phyloP scores from a whole-genome alignment of 1,139 yeast genomes.

The Saccharomycopsis hybrid region DNA sequence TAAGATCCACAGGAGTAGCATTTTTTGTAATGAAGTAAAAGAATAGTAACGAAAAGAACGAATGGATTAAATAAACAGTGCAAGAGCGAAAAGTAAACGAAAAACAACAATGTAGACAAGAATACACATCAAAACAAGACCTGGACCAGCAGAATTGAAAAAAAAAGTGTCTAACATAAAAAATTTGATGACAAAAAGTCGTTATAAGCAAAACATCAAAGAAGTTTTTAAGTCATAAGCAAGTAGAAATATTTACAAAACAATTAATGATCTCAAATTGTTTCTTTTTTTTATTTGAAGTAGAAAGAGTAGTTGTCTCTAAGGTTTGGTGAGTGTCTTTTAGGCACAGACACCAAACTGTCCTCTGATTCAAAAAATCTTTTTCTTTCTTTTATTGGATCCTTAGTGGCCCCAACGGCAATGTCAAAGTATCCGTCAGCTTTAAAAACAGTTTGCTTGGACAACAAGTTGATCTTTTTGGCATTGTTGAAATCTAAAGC shows the following conservation, averaged over 20 bases:
- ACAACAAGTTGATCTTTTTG: not conserved
- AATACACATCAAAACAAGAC: not conserved
- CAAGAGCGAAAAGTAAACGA: slow-evolving; percentile 31
- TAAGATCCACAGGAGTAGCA: no score
- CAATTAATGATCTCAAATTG: not conserved
- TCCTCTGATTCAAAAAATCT: slow-evolving; percentile 3
- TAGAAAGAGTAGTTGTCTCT: slow-evolving; percentile 11
- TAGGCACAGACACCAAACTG: not conserved
- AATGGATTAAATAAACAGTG: slow-evolving; percentile 31
- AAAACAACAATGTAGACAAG: not conserved
- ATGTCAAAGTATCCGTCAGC: not conserved
- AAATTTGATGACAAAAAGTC: not conserved
- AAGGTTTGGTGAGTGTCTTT: slow-evolving; percentile 19
- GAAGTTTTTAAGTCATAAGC: not conserved
- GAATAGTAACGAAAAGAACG: no score
- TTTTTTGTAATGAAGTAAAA: no score
- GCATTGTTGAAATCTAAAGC: slow-evolving; percentile 15
- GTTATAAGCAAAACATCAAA: not conserved
- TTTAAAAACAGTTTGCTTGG: not conserved
- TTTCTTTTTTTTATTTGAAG: no score
- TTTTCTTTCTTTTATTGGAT: slow-evolving; percentile 15
- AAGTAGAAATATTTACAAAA: not conserved
- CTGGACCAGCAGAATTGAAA: slow-evolving; percentile 9
- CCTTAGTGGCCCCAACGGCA: not conserved
- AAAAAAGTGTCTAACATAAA: not conserved